phyloP scores from a whole-genome alignment of 1,284 basidiomycete genomes.

The Chalciporus sp. region DNA sequence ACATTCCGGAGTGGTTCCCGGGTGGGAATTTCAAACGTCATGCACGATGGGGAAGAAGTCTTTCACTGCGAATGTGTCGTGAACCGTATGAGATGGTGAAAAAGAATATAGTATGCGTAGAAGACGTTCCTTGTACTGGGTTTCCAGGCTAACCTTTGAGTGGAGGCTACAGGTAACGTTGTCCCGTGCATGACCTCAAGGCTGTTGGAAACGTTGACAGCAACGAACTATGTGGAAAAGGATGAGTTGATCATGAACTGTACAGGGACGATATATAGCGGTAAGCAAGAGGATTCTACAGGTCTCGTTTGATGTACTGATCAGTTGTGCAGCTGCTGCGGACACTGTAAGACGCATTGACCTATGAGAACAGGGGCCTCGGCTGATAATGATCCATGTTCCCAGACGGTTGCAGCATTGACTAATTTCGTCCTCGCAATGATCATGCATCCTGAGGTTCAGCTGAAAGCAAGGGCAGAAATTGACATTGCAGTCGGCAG shows the following conservation, averaged over 20 bases:
- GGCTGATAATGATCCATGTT: no score
- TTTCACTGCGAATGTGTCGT: no score
- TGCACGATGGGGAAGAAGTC: no score
- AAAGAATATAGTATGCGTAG: not conserved
- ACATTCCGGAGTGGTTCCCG: no score
- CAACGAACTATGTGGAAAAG: not conserved
- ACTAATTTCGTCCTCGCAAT: no score
- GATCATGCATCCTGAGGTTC: no score
- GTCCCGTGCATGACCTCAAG: not conserved
- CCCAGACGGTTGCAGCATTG: no score
- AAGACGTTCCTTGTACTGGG: no score
- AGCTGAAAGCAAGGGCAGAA: no score
- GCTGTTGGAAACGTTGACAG: not conserved
- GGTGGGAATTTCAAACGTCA: no score
- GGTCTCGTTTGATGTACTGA: not conserved
- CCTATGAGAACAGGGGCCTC: not conserved
- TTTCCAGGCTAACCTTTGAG: not conserved
- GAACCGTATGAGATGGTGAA: not conserved
- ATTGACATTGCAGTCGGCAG: no score
- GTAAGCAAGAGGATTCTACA: no score
- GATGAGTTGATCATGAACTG: constrained; percentile 1
- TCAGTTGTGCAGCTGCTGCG: not conserved
- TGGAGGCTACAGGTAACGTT: not conserved
- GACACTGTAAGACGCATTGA: constrained; percentile 1
- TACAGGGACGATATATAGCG: not conserved